Percentiles rank a stretch among this genome's conserved stretches.
Evolutionary conservation across 2,329 filamentous ascomycete species (phyloP).

Genomic region (Metarhizium humberi): DNA sequence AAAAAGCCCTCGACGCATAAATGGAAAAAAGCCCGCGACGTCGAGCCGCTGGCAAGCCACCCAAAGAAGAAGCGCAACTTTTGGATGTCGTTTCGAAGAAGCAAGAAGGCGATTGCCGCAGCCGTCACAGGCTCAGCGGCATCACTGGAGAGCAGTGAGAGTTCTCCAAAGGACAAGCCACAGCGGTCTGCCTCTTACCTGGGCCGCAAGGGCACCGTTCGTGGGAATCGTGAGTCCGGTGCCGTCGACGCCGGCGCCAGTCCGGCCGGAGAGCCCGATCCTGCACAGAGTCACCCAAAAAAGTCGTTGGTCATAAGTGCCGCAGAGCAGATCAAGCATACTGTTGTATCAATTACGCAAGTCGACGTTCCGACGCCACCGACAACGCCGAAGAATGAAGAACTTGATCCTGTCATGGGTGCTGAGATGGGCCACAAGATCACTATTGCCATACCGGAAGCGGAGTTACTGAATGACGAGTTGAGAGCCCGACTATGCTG

Average conservation of each 20-base stretch:
- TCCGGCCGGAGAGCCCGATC: neutral
- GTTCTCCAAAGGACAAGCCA: neutral
- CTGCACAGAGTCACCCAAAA: neutral
- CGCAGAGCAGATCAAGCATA: neutral
- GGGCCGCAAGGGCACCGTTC: neutral
- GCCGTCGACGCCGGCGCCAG: neutral
- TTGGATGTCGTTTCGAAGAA: neutral
- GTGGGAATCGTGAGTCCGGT: neutral
- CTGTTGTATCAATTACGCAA: neutral
- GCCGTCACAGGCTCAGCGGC: neutral
- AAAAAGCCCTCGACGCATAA: neutral
- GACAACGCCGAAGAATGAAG: neutral
- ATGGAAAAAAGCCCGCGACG: neutral
- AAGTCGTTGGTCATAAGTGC: neutral
- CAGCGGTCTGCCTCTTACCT: neutral
- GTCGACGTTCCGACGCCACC: neutral
- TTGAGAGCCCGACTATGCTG: neutral
- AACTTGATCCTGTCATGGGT: neutral
- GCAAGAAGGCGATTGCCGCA: neutral
- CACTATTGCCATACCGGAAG: neutral
- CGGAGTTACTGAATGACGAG: neutral
- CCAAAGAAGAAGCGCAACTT: constrained; percentile 2
- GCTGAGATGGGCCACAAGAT: neutral
- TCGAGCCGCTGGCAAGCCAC: neutral
- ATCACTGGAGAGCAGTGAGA: neutral